phyloP scores from a whole-genome alignment of 805 yeast species.

The Candida ovalis region DNA sequence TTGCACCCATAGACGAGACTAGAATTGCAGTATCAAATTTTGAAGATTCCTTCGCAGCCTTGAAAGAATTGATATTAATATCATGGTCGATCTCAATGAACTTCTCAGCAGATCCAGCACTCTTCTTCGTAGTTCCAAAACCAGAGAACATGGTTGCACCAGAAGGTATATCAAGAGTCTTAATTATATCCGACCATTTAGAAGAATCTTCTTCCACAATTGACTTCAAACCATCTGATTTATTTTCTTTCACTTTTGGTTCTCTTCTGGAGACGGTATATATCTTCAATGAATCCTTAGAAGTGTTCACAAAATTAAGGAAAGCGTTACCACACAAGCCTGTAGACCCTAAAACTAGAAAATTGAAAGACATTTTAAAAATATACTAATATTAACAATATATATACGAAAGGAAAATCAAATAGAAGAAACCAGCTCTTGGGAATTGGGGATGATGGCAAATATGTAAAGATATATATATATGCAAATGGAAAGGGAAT shows the following conservation, averaged over 20 bases:
- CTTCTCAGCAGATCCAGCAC: conserved; percentile 68
- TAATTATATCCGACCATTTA: conserved; percentile 47
- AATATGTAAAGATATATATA: no score
- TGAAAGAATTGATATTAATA: conserved; percentile 62
- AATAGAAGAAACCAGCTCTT: no score
- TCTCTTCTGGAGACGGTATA: conserved; percentile 51
- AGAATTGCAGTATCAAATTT: conserved; percentile 59
- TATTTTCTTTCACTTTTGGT: conserved; percentile 23
- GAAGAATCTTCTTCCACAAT: conserved; percentile 43
- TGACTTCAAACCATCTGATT: conserved; percentile 24
- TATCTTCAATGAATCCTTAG: conserved; percentile 37
- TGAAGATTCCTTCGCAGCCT: conserved; percentile 69
- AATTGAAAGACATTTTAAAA: conserved; percentile 5
- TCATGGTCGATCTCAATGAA: conserved; percentile 75
- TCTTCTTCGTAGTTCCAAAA: conserved; percentile 71
- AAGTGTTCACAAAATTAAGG: conserved; percentile 39
- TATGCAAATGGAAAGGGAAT: no score
- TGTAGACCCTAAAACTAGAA: conserved; percentile 63
- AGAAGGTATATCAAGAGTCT: conserved; percentile 27
- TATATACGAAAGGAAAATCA: no score
- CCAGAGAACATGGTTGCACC: conserved; percentile 53
- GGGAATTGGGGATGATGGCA: no score
- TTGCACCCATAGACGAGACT: conserved; percentile 66
- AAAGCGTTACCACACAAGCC: conserved; percentile 70
- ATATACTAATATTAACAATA: no score